Conservation (phyloP, 148 eudicot genomes). For the Cornus controversa region DNA sequence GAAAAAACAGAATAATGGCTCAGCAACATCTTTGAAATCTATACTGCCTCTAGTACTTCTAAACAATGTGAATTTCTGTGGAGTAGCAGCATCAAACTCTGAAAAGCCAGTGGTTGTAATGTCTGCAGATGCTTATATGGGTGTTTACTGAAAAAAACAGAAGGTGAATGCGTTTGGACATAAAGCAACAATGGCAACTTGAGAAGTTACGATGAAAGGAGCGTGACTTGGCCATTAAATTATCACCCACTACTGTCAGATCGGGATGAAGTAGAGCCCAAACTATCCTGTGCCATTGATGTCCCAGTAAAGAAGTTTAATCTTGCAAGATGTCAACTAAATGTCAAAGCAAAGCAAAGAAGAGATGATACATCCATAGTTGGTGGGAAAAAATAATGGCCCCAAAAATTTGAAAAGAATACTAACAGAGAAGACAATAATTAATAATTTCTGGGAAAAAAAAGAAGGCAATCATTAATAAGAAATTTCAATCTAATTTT, state of each 20-base stretch:
- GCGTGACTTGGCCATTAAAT: conserved; percentile 44
- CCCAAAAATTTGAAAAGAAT: conserved; percentile 33
- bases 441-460: no score
- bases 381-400: conserved; percentile 67
- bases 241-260: conserved; percentile 87
- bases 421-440: conserved; percentile 12
- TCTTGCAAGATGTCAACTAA: background rate
- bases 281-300: conserved; percentile 50
- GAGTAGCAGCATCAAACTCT: conserved; percentile 38
- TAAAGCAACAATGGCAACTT: conserved; percentile 71
- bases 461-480: no score
- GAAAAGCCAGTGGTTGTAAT: conserved; percentile 22
- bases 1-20: conserved; percentile 43
- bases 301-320: conserved; percentile 47
- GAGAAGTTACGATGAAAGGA: conserved; percentile 59
- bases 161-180: conserved; percentile 88
- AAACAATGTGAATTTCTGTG: conserved; percentile 47
- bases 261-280: conserved; percentile 67
- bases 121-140: conserved; percentile 38
- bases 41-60: conserved; percentile 71
- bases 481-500: no score
- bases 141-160: conserved; percentile 52
- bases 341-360: conserved; percentile 15
- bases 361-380: conserved; percentile 68
- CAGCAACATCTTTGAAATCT: conserved; percentile 60